Evolutionary conservation across 306 rosid genomes (phyloP), one percentile per base, ranked within the genome.

Genomic region (Casuarina glauca): DNA sequence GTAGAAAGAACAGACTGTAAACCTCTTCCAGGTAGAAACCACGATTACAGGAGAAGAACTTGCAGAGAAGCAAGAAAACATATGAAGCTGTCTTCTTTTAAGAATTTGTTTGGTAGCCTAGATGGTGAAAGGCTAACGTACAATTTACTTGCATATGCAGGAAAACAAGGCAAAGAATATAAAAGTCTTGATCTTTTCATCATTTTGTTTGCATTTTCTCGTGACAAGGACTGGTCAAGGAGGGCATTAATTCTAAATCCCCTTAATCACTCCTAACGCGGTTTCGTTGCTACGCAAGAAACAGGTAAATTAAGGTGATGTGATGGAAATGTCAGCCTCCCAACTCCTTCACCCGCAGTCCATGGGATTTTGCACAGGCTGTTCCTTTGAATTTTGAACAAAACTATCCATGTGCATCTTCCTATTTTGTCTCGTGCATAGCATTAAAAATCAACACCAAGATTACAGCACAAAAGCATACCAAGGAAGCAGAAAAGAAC

Each of bases 211-310:
- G 53, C 26, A 75, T 75, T 72, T 74, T 63, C 71, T 35, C 55
- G 15, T 49, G 80, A 79, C 73, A 61, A 62, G 62, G 76, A 75
- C 41, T 48, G 70, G 69, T 76, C 52, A 67, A 74, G 79, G 3
- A 64, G 0, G 26, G 48, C 58, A 45, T 2, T 38, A 52, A 64
- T 70, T 39, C 55, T 12, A 62, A 35, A 73, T 53, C 26, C 32
- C 7, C 11, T 66, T 69, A 9, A 52, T 69, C 67, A 72, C 11
- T 81, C 42, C 73, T 49, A n/a, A 88, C 91, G 91, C 89, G 92
- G 86, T 89, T 89, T 84, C 53, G 12, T 80, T 79, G 75, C 74
- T 12, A 66, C 70, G 73, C 76, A 77, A 74, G 81, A 54, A 81
- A 83, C 0, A 16, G 6, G 5, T 62, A 72, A 75, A 69, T 80